Evolutionary conservation across 2,329 filamentous ascomycete species (phyloP).

Genomic region (Endocalyx cinctus): DNA sequence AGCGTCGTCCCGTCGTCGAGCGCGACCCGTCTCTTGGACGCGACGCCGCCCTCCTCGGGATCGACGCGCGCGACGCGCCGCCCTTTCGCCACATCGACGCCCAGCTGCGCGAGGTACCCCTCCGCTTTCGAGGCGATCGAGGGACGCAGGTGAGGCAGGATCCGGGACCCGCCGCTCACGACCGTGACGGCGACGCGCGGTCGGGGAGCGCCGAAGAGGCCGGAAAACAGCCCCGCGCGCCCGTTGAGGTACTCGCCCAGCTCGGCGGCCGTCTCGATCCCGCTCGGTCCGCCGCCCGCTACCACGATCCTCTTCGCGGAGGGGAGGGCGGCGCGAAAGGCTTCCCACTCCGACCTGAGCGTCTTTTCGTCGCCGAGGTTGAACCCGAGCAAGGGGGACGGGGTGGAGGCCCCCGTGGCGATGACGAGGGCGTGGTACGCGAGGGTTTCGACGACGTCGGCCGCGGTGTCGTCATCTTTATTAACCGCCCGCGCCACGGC

Average conservation of each 20-base stretch:
- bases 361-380: constrained; percentile 27
- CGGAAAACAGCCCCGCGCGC: constrained; percentile 32
- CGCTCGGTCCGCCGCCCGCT: constrained; percentile 37
- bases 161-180: constrained; percentile 31
- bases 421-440: constrained; percentile 42
- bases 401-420: constrained; percentile 42
- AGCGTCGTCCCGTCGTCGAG: constrained; percentile 35
- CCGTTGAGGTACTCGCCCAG: constrained; percentile 49
- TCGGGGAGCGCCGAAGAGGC: constrained; percentile 19
- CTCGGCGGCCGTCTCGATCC: constrained; percentile 44
- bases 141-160: constrained; percentile 37
- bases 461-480: constrained; percentile 3
- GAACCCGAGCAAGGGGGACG: constrained; percentile 39
- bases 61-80: constrained; percentile 29
- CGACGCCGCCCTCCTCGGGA: constrained; percentile 16
- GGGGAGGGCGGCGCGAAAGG: constrained; percentile 35
- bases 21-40: constrained; percentile 26
- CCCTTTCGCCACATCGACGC: constrained; percentile 42
- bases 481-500: no score
- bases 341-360: constrained; percentile 30
- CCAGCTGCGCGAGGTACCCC: constrained; percentile 35
- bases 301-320: constrained; percentile 39
- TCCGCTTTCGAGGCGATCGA: constrained; percentile 37
- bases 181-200: constrained; percentile 41
- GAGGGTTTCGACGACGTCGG: constrained; percentile 16